A percentile compares a stretch with the other conserved stretches of the same genome.
Conservation (phyloP, 192 early-diverging fungal genomes). For the Backusella luteola region DNA sequence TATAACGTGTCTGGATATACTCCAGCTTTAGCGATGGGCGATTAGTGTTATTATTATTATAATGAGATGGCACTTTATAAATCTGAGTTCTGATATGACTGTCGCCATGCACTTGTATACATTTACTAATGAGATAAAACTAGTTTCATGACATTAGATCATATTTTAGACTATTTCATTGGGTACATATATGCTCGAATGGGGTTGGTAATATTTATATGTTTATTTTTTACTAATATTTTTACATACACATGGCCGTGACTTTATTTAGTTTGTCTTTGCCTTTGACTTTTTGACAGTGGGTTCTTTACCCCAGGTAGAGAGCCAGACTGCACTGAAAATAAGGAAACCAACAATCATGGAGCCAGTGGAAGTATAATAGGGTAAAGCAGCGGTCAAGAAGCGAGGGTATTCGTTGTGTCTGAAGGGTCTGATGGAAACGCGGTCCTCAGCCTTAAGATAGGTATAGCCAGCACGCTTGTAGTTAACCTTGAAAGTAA, state of each 20-base stretch:
- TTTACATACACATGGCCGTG: neutral
- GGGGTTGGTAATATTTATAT: neutral
- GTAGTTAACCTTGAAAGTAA: conserved; percentile 95
- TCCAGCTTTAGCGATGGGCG: too few relatives aligned
- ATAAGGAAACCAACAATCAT: conserved; percentile 86
- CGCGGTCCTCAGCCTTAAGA: conserved; percentile 68
- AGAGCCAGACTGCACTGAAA: conserved; percentile 81
- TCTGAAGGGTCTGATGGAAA: conserved; percentile 87
- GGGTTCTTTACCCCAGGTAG: conserved; percentile 33
- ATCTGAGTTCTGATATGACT: too few relatives aligned
- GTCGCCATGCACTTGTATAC: too few relatives aligned
- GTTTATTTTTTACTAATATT: neutral
- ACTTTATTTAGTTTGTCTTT: conserved; percentile 2
- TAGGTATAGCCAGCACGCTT: conserved; percentile 81
- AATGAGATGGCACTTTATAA: too few relatives aligned
- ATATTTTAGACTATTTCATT: neutral
- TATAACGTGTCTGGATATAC: too few relatives aligned
- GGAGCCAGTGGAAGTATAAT: conserved; percentile 83
- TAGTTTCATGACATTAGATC: too few relatives aligned
- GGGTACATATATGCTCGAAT: too few relatives aligned
- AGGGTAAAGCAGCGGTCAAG: conserved; percentile 90
- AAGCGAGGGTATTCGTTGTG: conserved; percentile 97
- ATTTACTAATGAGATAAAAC: too few relatives aligned
- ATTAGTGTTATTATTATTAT: too few relatives aligned
- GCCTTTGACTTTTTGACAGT: neutral